Evolutionary conservation across 768 basidiomycete genomes (phyloP).

Genomic region (Kwoniella sp.): DNA sequence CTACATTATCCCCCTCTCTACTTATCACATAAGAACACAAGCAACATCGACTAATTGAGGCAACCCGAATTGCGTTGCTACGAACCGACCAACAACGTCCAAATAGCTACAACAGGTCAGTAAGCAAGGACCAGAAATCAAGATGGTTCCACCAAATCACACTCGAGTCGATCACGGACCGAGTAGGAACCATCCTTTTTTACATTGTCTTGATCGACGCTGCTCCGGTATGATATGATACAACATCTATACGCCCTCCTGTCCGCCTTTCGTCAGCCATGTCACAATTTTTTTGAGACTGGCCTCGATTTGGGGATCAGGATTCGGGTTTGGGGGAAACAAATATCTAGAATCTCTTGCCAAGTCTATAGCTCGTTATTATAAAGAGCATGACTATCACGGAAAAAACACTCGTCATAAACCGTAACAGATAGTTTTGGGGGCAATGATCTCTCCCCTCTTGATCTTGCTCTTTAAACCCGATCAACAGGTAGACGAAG

Average conservation of each 20-base stretch:
- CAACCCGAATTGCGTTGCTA: too few relatives aligned
- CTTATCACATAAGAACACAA: too few relatives aligned
- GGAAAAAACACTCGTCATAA: not conserved
- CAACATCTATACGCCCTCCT: not conserved
- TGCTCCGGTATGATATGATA: constrained; percentile 2
- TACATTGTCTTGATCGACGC: constrained; percentile 1
- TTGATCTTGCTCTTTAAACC: not conserved
- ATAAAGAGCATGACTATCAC: constrained; percentile 1
- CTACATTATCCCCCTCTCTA: too few relatives aligned
- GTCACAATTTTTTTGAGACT: not conserved
- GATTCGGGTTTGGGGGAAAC: not conserved
- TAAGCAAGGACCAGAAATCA: constrained; percentile 9
- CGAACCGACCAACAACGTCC: not conserved
- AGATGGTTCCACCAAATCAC: constrained; percentile 2
- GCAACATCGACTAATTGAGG: too few relatives aligned
- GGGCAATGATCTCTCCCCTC: constrained; percentile 1
- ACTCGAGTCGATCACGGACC: constrained; percentile 1
- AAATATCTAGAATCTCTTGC: not conserved
- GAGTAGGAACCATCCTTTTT: not conserved
- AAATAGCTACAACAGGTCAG: constrained; percentile 8
- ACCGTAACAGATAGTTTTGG: constrained; percentile 7
- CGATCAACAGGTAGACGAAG: too few relatives aligned
- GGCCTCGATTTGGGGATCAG: not conserved
- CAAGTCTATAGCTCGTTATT: not conserved
- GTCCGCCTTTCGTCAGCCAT: not conserved